Base-by-base conservation (phyloP, 257 asterid genomes). In the Nicotiana undulata region DNA sequence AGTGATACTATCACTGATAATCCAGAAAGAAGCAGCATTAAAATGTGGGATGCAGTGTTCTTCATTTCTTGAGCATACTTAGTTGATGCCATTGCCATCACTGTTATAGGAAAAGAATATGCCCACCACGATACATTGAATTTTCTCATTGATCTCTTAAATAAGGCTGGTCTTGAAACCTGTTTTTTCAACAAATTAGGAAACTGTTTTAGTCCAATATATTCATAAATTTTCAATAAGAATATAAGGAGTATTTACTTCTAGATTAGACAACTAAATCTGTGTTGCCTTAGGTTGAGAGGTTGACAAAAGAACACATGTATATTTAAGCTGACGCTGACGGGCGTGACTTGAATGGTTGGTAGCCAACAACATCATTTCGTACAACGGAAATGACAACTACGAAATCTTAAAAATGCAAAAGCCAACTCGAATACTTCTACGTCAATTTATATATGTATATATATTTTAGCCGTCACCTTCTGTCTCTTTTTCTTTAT, bases 111-210 rank as follows among this genome's bases (percentile, higher is more conserved):
- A 17, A 80, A 80, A 9, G 83, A 80, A 55, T 80, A 80, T 28
- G 83, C 83, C 83, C 83, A 80, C 83, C 83, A 80, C 32, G 79
- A 74, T 15, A 80, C 70, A 17, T 80, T 80, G 77, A 67, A 80
- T 55, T 77, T 77, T 16, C 34, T 77, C 81, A 77, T 80, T 20
- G 79, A 80, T 80, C 63, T 80, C 83, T 80, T 80, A 61, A 80
- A 80, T 32, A 80, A 80, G 16, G 68, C 78, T 44, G 83, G 83
- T 59, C 83, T 55, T 28, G 63, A 80, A 18, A 80, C 37, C 81
- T 77, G 74, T 28, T 32, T 8, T n/a, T 11, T 15, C 59, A 18
- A 20, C 4, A 77, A 77, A 3, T 56, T 56, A 77, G 68, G 37
- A 34, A 53, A 72, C 37, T 15, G 3, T 70, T 72, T 22, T 20